Percentiles rank a stretch among this genome's conserved stretches.
Evolutionary conservation across 2,329 filamentous ascomycete species (phyloP).

Genomic region (Calonectria multiphialidica): DNA sequence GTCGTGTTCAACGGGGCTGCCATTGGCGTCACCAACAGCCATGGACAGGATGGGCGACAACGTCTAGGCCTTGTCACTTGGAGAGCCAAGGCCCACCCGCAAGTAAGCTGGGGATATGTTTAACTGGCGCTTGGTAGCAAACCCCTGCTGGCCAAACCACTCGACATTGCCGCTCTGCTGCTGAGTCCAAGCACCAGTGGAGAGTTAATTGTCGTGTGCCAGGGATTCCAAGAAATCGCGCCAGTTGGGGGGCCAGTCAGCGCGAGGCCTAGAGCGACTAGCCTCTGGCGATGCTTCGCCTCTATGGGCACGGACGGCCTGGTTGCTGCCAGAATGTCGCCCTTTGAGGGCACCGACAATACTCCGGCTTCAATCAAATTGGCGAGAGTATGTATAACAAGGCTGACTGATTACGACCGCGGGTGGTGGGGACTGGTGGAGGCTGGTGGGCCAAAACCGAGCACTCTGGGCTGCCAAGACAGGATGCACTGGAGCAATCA

Average conservation of each 20-base stretch:
- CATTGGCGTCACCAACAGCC: constrained; percentile 18
- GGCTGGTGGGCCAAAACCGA: background rate
- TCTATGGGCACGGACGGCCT: no score
- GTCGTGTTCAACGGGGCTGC: constrained; percentile 24
- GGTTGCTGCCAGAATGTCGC: background rate
- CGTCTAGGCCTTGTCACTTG: constrained; percentile 29
- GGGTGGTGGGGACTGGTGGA: background rate
- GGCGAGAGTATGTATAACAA: background rate
- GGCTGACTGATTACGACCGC: background rate
- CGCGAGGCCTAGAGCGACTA: background rate
- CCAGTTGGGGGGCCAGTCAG: background rate
- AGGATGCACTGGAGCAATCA: background rate
- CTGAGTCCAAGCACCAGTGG: background rate
- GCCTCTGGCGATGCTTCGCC: background rate
- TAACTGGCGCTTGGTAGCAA: constrained; percentile 35
- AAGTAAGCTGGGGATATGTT: constrained; percentile 29
- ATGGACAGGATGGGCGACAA: background rate
- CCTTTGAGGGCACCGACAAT: background rate
- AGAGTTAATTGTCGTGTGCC: background rate
- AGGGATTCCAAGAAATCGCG: background rate
- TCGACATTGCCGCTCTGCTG: background rate
- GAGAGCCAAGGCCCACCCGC: constrained; percentile 27
- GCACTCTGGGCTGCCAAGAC: background rate
- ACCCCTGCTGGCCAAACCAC: background rate
- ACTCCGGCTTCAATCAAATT: background rate